Conservation (phyloP, 2,329 filamentous ascomycete species). For the Penicillium rolfsii region DNA sequence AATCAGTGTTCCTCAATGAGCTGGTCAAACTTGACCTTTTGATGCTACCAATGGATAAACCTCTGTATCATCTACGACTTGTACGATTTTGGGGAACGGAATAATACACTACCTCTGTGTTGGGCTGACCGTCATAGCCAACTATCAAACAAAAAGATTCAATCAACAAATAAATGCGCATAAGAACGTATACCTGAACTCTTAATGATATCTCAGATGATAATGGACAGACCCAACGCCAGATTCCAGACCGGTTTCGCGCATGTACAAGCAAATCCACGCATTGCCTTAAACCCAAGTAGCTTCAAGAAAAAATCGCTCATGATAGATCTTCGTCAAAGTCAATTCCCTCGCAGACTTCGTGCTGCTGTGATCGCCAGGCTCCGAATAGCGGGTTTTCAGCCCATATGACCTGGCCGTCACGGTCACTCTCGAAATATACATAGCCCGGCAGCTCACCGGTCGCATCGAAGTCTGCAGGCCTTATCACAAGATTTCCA, state of each 20-base stretch:
- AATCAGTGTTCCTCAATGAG: conserved; percentile 60
- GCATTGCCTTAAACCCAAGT: background rate
- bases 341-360: conserved; percentile 45
- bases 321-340: conserved; percentile 33
- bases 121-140: background rate
- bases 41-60: background rate
- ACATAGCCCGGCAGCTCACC: conserved; percentile 43
- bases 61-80: conserved; percentile 13
- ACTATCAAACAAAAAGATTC: background rate
- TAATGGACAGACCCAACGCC: conserved; percentile 17
- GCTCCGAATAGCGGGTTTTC: conserved; percentile 41
- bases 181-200: background rate
- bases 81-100: conserved; percentile 6
- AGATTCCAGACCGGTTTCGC: conserved; percentile 1
- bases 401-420: conserved; percentile 38
- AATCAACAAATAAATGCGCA: background rate
- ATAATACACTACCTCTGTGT: background rate
- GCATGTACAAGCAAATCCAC: conserved; percentile 9
- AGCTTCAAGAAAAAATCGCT: conserved; percentile 24
- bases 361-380: conserved; percentile 42
- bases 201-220: conserved; percentile 1
- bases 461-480: conserved; percentile 25
- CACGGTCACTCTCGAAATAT: conserved; percentile 44
- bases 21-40: background rate
- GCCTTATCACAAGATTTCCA: conserved; percentile 36